Conservation (phyloP, 2,329 filamentous ascomycete genomes). For the Daldinia eschscholtzii region DNA sequence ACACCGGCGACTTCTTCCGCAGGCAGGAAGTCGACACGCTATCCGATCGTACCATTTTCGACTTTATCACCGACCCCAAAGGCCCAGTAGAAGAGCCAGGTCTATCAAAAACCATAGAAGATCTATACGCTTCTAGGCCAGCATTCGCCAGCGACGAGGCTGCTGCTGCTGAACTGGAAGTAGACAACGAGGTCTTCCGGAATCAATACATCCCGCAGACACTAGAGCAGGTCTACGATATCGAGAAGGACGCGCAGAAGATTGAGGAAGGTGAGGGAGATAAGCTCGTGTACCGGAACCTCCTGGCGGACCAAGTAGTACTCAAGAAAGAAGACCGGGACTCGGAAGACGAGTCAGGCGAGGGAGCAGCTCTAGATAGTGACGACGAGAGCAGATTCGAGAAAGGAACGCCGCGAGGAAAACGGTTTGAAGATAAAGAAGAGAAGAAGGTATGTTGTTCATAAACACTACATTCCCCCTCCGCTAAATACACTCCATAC, state of each 20-base stretch:
- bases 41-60: conserved; percentile 82
- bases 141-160: conserved; percentile 64
- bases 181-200: conserved; percentile 92
- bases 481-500: conserved; percentile 23
- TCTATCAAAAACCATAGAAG: conserved; percentile 73
- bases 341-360: conserved; percentile 61
- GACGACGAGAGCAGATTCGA: conserved; percentile 67
- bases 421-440: conserved; percentile 91
- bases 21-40: conserved; percentile 86
- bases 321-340: conserved; percentile 54
- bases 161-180: conserved; percentile 70
- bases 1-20: conserved; percentile 92
- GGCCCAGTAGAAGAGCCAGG: conserved; percentile 71
- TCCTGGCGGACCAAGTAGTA: conserved; percentile 79
- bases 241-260: conserved; percentile 88
- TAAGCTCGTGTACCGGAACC: conserved; percentile 85
- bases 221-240: conserved; percentile 94
- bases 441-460: conserved; percentile 74
- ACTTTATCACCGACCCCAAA: conserved; percentile 78
- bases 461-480: not conserved
- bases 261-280: conserved; percentile 79
- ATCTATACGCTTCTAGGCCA: conserved; percentile 71
- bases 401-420: conserved; percentile 79
- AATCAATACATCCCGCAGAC: conserved; percentile 98
- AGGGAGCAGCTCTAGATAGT: conserved; percentile 61